Evolutionary conservation across 176 grass and related monocot genomes (phyloP).

Genomic region (Hsuehochloa calcarea): DNA sequence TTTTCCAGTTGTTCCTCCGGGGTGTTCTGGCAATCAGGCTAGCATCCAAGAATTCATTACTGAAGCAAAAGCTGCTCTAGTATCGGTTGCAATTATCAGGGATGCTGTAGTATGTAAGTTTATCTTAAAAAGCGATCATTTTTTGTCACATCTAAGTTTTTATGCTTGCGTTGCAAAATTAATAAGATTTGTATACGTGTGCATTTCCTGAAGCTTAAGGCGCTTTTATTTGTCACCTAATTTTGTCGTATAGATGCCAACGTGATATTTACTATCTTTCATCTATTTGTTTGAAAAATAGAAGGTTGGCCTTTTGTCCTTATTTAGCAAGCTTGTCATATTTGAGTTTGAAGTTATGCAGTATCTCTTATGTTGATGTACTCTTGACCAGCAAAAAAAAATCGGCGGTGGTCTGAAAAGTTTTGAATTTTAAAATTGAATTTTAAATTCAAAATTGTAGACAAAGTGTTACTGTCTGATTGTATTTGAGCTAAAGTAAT

Average conservation of each 20-base stretch:
- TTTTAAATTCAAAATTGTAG: no score
- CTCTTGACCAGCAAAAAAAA: not conserved
- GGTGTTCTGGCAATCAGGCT: conserved; percentile 71
- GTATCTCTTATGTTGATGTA: not conserved
- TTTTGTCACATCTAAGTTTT: not conserved
- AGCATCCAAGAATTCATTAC: conserved; percentile 66
- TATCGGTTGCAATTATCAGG: conserved; percentile 95
- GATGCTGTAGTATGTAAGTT: conserved; percentile 77
- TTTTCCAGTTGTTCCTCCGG: conserved; percentile 78
- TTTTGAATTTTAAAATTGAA: no score
- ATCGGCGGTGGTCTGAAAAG: no score
- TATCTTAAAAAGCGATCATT: not conserved
- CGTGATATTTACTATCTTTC: not conserved
- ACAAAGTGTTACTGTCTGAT: no score
- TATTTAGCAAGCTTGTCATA: conserved; percentile 8
- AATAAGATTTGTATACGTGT: not conserved
- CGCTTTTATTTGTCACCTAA: not conserved
- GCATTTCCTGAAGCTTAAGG: not conserved
- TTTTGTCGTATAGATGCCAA: not conserved
- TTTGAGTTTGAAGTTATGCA: conserved; percentile 18
- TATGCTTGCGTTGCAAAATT: conserved; percentile 16
- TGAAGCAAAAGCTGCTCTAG: conserved; percentile 78
- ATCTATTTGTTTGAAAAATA: conserved; percentile 8
- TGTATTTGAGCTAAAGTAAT: no score
- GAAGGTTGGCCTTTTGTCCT: not conserved